Evolutionary conservation across 176 grass and related monocot genomes (phyloP).

Genomic region (Oryza glumipatula): DNA sequence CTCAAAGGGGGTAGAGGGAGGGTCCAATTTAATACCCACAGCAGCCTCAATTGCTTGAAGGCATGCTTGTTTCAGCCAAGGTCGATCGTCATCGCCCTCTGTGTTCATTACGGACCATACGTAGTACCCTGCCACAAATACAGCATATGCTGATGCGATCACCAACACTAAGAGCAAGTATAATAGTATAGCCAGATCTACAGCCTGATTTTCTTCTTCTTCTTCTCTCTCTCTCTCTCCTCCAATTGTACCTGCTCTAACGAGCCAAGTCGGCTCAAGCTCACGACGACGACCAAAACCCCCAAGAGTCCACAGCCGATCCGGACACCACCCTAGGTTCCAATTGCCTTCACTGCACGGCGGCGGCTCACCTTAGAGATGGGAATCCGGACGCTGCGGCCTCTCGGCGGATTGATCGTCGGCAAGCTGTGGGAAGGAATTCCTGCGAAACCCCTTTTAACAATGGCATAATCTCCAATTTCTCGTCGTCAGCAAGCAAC

Average conservation of each 20-base stretch:
- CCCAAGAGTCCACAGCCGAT: neutral
- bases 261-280: neutral
- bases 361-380: neutral
- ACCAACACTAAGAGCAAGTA: neutral
- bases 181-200: too few relatives aligned
- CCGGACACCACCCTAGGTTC: neutral
- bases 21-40: conserved; percentile 24
- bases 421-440: neutral
- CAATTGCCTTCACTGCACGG: neutral
- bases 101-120: neutral
- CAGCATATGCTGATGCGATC: conserved; percentile 1
- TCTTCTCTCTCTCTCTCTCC: too few relatives aligned
- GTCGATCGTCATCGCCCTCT: conserved; percentile 33
- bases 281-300: neutral
- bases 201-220: too few relatives aligned
- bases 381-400: conserved; percentile 3
- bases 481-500: too few relatives aligned
- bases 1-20: neutral
- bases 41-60: conserved; percentile 9
- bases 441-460: too few relatives aligned
- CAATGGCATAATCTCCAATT: too few relatives aligned
- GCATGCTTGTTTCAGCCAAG: conserved; percentile 24
- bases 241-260: too few relatives aligned
- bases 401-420: neutral
- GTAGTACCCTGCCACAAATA: neutral